phyloP scores from a whole-genome alignment of 345 rosid species.

The Eucalyptus brandiana region DNA sequence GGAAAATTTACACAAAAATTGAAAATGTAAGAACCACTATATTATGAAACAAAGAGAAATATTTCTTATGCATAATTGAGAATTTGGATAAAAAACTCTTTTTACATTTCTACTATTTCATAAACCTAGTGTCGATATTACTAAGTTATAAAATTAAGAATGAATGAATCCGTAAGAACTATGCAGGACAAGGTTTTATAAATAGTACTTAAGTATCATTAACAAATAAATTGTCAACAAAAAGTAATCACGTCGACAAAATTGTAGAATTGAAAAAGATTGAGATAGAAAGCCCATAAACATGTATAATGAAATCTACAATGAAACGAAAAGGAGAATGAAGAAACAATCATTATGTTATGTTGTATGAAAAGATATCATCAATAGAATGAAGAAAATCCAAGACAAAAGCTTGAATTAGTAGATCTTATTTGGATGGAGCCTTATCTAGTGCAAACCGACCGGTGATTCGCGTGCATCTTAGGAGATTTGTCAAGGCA shows the following conservation, averaged over 20 bases:
- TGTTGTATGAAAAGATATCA: background rate
- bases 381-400: background rate
- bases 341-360: background rate
- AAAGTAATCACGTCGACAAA: background rate
- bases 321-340: background rate
- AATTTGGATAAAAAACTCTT: background rate
- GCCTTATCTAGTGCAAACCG: background rate
- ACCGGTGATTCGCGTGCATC: background rate
- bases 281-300: background rate
- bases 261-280: background rate
- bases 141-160: background rate
- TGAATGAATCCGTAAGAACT: background rate
- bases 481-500: background rate
- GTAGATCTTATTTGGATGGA: background rate
- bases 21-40: background rate
- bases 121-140: background rate
- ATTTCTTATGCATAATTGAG: background rate
- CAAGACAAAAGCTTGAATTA: background rate
- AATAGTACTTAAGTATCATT: background rate
- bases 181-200: background rate
- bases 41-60: background rate
- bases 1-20: background rate
- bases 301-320: background rate
- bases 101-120: background rate
- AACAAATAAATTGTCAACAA: background rate